A percentile compares a stretch with the other conserved stretches of the same genome.
Evolutionary conservation across 2,329 filamentous ascomycete genomes (phyloP).

Genomic region (Colletotrichum neosansevieriae): DNA sequence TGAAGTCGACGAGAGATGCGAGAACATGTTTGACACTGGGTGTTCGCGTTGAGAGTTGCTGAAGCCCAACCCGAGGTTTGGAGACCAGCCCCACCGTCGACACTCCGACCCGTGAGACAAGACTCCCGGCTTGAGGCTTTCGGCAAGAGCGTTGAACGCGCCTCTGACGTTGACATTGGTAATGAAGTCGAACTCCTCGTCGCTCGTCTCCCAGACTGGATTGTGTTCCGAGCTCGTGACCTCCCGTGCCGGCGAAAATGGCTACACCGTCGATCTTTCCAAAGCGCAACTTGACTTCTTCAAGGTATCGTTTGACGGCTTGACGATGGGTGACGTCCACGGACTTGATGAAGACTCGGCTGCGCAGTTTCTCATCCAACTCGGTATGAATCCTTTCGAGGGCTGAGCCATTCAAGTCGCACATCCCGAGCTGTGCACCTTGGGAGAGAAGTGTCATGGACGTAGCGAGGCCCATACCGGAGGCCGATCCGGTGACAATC

Average conservation of each 20-base stretch:
- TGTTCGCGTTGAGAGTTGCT: too few species aligned
- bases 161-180: constrained; percentile 28
- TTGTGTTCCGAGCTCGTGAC: constrained; percentile 24
- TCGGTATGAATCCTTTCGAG: neutral
- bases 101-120: constrained; percentile 26
- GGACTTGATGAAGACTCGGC: too few species aligned
- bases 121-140: constrained; percentile 13
- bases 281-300: constrained; percentile 9
- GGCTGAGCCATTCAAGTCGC: constrained; percentile 8
- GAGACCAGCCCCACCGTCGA: constrained; percentile 26
- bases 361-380: constrained; percentile 3
- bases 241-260: constrained; percentile 33
- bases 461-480: constrained; percentile 33
- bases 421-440: constrained; percentile 25
- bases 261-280: constrained; percentile 19
- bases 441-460: constrained; percentile 12
- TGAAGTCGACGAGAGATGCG: too few species aligned
- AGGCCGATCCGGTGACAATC: constrained; percentile 17
- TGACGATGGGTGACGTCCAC: constrained; percentile 18
- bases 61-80: neutral
- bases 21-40: too few species aligned
- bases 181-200: constrained; percentile 29
- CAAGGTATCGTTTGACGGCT: neutral
- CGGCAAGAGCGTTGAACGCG: constrained; percentile 28
- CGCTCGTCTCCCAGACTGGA: constrained; percentile 25